A percentile compares a stretch with the other conserved stretches of the same genome.
phyloP scores from a whole-genome alignment of 2,329 filamentous ascomycete genomes.

The Cadophora sp. region DNA sequence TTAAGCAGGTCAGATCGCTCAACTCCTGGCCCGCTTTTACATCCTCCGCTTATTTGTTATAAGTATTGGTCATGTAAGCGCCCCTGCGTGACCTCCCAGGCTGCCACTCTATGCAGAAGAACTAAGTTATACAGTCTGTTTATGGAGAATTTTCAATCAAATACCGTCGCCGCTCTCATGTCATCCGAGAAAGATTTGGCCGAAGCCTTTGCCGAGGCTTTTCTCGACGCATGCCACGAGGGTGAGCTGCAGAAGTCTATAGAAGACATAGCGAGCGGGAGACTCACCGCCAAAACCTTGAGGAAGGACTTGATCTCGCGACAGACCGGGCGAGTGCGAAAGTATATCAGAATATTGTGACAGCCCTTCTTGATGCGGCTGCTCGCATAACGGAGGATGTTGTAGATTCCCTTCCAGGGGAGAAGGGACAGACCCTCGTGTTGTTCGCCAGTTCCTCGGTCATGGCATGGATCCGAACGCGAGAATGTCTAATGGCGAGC shows the following conservation, averaged over 20 bases:
- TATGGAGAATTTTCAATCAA: too few species aligned
- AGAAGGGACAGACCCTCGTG: not conserved
- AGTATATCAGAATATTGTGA: not conserved
- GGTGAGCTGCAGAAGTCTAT: not conserved
- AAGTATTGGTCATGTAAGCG: too few species aligned
- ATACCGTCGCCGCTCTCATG: too few species aligned
- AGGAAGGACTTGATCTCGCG: not conserved
- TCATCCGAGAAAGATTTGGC: not conserved
- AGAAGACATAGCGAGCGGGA: not conserved
- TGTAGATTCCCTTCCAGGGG: not conserved
- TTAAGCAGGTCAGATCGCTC: too few species aligned
- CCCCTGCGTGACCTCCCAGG: too few species aligned
- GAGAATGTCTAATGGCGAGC: not conserved
- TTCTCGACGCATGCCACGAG: not conserved
- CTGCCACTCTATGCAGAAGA: too few species aligned
- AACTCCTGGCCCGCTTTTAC: too few species aligned
- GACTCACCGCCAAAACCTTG: not conserved
- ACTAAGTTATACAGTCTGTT: too few species aligned
- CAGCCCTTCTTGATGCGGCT: not conserved
- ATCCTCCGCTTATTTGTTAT: too few species aligned
- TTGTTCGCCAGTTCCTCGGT: not conserved
- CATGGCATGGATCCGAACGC: not conserved
- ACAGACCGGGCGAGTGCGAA: not conserved
- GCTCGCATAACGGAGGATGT: not conserved
- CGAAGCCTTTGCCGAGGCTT: not conserved